Percentiles rank a stretch among this genome's conserved stretches.
Conservation (phyloP, 768 basidiomycete genomes). For the Termitomyces sp. region DNA sequence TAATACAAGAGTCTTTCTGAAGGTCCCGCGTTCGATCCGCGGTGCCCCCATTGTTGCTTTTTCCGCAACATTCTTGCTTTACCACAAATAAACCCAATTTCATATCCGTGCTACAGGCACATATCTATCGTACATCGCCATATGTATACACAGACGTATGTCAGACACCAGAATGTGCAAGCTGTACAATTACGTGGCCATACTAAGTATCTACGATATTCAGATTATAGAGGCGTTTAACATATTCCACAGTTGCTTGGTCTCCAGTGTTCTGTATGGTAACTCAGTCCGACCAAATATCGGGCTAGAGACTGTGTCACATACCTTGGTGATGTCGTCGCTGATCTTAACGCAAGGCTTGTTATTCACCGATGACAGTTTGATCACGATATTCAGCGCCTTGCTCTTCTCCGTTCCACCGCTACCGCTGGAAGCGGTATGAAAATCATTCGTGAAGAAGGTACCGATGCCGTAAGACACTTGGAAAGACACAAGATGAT, state of each 20-base stretch:
- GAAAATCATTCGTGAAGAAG: constrained; percentile 87
- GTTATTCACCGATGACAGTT: constrained; percentile 72
- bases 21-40: constrained; percentile 25
- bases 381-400: constrained; percentile 94
- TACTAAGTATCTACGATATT: neutral
- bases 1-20: constrained; percentile 11
- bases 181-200: neutral
- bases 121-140: neutral
- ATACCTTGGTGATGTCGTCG: constrained; percentile 81
- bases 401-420: constrained; percentile 59
- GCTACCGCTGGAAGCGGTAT: constrained; percentile 36
- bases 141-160: too few species aligned
- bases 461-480: constrained; percentile 95
- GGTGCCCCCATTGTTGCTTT: constrained; percentile 12
- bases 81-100: too few species aligned
- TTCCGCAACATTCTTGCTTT: too few species aligned
- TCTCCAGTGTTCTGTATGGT: constrained; percentile 64
- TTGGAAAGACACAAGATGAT: constrained; percentile 26
- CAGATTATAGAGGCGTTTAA: constrained; percentile 52
- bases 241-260: constrained; percentile 49
- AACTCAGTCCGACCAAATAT: neutral
- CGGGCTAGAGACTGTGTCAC: constrained; percentile 5
- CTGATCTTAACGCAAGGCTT: constrained; percentile 89
- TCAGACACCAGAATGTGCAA: neutral
- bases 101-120: too few species aligned